Conservation (phyloP, 345 rosid genomes). For the Ceriops tagal region DNA sequence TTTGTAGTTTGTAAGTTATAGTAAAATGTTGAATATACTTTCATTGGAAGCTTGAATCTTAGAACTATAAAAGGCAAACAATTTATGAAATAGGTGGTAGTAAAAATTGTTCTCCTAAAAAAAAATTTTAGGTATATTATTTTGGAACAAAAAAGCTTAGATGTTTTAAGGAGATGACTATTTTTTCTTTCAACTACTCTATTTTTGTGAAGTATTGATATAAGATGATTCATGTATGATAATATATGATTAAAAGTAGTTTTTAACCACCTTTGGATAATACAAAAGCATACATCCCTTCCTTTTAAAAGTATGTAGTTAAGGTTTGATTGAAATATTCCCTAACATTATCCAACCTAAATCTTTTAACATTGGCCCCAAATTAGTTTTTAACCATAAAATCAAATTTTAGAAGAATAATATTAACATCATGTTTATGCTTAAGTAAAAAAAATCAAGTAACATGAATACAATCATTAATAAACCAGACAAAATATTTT, state of each 20-base stretch:
- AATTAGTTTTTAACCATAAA: too few relatives aligned
- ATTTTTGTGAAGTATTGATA: not conserved
- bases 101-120: not conserved
- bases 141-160: not conserved
- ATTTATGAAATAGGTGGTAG: not conserved
- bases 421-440: too few relatives aligned
- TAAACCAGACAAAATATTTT: too few relatives aligned
- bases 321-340: not conserved
- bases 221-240: not conserved
- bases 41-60: not conserved
- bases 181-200: not conserved
- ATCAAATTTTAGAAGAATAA: too few relatives aligned
- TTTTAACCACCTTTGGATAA: too few relatives aligned
- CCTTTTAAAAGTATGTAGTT: not conserved
- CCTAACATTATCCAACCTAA: too few relatives aligned
- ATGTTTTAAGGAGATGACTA: not conserved
- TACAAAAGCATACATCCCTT: not conserved
- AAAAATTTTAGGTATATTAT: not conserved
- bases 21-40: not conserved
- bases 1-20: too few relatives aligned
- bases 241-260: too few relatives aligned
- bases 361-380: too few relatives aligned
- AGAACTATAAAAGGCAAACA: not conserved
- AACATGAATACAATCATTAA: too few relatives aligned
- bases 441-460: too few relatives aligned